These are phyloP conservation scores for Bothriochloa decipiens DNA, from an alignment of 176 grass and related monocot species.

Conservation along the genomic window DNA sequence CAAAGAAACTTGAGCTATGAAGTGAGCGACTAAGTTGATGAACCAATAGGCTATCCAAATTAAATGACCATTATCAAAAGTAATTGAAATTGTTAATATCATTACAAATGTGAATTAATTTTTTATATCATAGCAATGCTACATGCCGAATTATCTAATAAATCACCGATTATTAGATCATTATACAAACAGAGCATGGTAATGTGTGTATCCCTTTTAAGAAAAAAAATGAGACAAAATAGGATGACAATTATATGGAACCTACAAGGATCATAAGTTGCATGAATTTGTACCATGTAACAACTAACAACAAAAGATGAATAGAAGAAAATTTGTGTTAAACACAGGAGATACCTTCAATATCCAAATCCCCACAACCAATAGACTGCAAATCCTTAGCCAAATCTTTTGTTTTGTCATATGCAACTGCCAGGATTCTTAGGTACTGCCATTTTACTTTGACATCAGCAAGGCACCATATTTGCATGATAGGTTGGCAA, in stretches of 20 bases:
- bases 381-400: slow-evolving; percentile 92
- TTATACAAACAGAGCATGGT: slow-evolving; percentile 5
- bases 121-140: neutral
- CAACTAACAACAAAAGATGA: slow-evolving; percentile 1
- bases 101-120: neutral
- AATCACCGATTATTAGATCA: neutral
- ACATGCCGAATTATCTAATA: slow-evolving; percentile 13
- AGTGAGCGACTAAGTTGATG: slow-evolving; percentile 18
- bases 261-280: neutral
- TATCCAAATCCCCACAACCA: slow-evolving; percentile 97
- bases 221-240: neutral
- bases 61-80: slow-evolving; percentile 32
- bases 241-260: neutral
- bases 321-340: neutral
- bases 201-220: neutral
- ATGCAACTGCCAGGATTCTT: slow-evolving; percentile 88
- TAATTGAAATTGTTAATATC: neutral
- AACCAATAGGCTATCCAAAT: slow-evolving; percentile 12
- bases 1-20: neutral
- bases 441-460: slow-evolving; percentile 75
- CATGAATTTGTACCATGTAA: slow-evolving; percentile 5
- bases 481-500: slow-evolving; percentile 27
- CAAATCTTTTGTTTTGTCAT: slow-evolving; percentile 92
- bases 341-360: slow-evolving; percentile 75
- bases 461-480: slow-evolving; percentile 39